Evolutionary conservation across 164 flowering plant species (phyloP).

Genomic region (Euptelea pleiosperma): DNA sequence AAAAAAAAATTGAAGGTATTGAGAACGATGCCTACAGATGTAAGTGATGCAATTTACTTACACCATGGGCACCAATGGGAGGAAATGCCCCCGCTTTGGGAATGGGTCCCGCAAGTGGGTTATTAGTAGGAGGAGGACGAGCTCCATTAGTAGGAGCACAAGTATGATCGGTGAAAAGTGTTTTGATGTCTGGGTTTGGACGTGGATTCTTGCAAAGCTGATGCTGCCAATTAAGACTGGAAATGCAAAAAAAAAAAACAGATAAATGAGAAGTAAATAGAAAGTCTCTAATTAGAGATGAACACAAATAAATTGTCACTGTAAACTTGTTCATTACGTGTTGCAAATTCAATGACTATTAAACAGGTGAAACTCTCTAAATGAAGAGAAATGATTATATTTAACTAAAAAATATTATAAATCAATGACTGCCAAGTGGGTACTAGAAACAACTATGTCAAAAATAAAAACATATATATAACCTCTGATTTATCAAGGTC

Average conservation of each 20-base stretch:
- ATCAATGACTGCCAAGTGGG: too few relatives aligned
- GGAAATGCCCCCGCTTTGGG: constrained; percentile 60
- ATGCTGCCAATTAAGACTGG: constrained; percentile 81
- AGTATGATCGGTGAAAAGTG: constrained; percentile 61
- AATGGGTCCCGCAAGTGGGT: constrained; percentile 47
- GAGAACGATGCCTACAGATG: too few relatives aligned
- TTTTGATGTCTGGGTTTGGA: constrained; percentile 67
- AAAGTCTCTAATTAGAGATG: too few relatives aligned
- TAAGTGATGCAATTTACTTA: constrained; percentile 29
- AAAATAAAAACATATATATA: not conserved
- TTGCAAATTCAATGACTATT: not conserved
- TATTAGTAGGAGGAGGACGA: constrained; percentile 49
- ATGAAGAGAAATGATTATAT: not conserved
- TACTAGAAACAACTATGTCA: too few relatives aligned
- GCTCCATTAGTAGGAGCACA: constrained; percentile 54
- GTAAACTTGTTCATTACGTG: constrained; percentile 5
- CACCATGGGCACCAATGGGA: constrained; percentile 60
- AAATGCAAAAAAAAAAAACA: constrained; percentile 17
- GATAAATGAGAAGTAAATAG: not conserved
- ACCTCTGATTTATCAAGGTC: constrained; percentile 71
- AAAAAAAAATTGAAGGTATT: too few relatives aligned
- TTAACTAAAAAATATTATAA: too few relatives aligned
- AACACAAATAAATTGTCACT: too few relatives aligned
- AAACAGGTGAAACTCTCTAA: not conserved
- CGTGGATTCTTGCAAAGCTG: constrained; percentile 75